Evolutionary conservation across 441 rosid genomes (phyloP), one percentile per base, ranked within the genome.

Genomic region (Adansonia gregorii): DNA sequence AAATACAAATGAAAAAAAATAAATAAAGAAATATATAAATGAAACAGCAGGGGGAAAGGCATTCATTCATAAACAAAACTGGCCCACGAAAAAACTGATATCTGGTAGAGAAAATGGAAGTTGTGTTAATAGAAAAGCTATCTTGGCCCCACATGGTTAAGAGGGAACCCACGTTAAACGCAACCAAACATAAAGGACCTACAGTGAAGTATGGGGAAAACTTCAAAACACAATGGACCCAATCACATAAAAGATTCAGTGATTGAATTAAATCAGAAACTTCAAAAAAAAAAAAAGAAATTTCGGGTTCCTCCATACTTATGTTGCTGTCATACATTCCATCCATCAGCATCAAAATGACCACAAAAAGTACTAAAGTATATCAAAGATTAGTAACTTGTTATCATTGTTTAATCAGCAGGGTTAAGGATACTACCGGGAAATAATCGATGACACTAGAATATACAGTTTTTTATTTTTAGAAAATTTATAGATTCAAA

Each of bases 181-280:
- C 84, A 81, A 63, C 83, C 82, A 86, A 75, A 74, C 79, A 66
- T 39, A 12, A 65, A 12, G 80, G 86, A 35, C 39, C 39, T 35
- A 35, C 39, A 35, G 39, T 35, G 39, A 35, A 35, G 76, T 41
- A 81, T 66, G 79, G 78, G 77, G 80, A 78, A 54, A 82, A 74
- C 72, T 20, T 11, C 76, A 81, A 74, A 82, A 75, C 78, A 70
- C 17, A 76, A 76, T 78, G 89, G 86, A 75, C 88, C 88, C 72
- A 46, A 72, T 12, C 48, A 45, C 22, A 14, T 27, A 58, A 82
- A 63, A 76, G 78, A 82, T 70, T 71, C 82, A 63, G 15, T 27
- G 51, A 27, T 72, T 54, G 67, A 66, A 46, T 58, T 56, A 49
- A 64, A 63, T 64, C 73, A 45, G 39, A 35, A 35, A 35, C 3